These are phyloP conservation scores for Psilocybe sp. DNA, from an alignment of 768 basidiomycete genomes.

Conservation along the genomic window DNA sequence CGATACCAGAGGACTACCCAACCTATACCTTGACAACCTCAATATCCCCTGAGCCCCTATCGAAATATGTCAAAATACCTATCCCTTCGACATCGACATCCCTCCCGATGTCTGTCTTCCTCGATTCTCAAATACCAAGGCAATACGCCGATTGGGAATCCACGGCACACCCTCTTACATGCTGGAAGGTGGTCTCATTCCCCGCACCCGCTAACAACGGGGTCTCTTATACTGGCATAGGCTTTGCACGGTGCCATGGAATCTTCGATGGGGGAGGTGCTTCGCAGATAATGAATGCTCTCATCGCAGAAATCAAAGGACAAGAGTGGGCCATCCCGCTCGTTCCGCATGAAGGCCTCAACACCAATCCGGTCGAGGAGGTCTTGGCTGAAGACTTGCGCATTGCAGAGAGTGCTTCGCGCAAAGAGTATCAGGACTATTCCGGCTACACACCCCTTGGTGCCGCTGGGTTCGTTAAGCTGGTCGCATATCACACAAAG, in stretches of 20 bases:
- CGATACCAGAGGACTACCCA: conserved; percentile 28
- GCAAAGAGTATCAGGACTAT: conserved; percentile 10
- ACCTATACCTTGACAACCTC: conserved; percentile 35
- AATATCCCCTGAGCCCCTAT: conserved; percentile 30
- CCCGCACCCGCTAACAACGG: conserved; percentile 27
- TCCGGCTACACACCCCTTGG: conserved; percentile 27
- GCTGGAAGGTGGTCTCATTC: conserved; percentile 43
- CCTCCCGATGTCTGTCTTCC: conserved; percentile 34
- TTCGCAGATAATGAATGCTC: conserved; percentile 31
- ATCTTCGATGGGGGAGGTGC: conserved; percentile 41
- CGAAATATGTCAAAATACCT: conserved; percentile 31
- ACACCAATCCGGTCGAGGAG: conserved; percentile 30
- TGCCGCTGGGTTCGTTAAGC: conserved; percentile 24
- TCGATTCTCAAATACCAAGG: conserved; percentile 36
- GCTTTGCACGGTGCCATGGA: conserved; percentile 39
- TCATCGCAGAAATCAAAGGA: conserved; percentile 37
- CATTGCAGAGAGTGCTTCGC: conserved; percentile 3
- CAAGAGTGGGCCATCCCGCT: conserved; percentile 34
- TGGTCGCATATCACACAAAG: conserved; percentile 31
- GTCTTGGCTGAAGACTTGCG: conserved; percentile 20
- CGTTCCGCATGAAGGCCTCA: conserved; percentile 27
- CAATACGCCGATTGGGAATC: conserved; percentile 33
- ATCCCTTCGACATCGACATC: conserved; percentile 29
- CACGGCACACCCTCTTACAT: conserved; percentile 32
- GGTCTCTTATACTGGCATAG: conserved; percentile 34